Evolutionary conservation across 2,329 filamentous ascomycete genomes (phyloP), one percentile per base, ranked within the genome.

Genomic region (Colletotrichum spaethianum): DNA sequence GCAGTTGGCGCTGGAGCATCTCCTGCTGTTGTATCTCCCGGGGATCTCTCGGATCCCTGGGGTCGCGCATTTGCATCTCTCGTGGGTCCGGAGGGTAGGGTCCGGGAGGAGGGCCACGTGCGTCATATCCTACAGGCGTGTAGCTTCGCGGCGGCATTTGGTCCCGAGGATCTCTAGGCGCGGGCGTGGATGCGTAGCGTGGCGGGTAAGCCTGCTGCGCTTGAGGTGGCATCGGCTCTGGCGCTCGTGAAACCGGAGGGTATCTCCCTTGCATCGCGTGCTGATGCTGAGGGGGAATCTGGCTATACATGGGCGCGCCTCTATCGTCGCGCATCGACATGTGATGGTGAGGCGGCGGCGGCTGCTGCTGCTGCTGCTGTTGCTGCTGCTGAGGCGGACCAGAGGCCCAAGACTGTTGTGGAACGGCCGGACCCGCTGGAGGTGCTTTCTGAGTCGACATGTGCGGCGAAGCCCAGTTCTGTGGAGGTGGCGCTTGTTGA

Each of bases 91-190:
- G 78, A n/a, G 77, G 79, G 3, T 80, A 78, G 11, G 78, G 77
- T 9, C 79, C 79, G 14, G 80, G 80, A 63, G 85, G 85, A 0
- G 79, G 82, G 8, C 81, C 82, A 20, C 85, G 80, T 8, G 69
- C 73, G 36, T 87, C 85, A 65, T 86, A 87, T 2, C 75, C 74
- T 14, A 81, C 82, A 3, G 86, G 85, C 1, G 86, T 87, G 75
- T 85, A 87, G 75, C 84, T 86, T 26, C 86, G 83, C 1, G 79
- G 79, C 1, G 83, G 82, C 23, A 82, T 80, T 12, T 86, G 82
- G 70, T 87, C 86, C 53, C 85, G 82, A 57, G 83, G 80, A 38
- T 81, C 81, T 14, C 78, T 80, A 6, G 84, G 83, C 2, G 78
- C 83, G 1, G 86, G 83, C 4, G 85, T 84, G 18, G 80, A 83